These are phyloP conservation scores for Sporothrix inflata DNA, from an alignment of 2,329 filamentous ascomycete genomes.

Conservation along the genomic window DNA sequence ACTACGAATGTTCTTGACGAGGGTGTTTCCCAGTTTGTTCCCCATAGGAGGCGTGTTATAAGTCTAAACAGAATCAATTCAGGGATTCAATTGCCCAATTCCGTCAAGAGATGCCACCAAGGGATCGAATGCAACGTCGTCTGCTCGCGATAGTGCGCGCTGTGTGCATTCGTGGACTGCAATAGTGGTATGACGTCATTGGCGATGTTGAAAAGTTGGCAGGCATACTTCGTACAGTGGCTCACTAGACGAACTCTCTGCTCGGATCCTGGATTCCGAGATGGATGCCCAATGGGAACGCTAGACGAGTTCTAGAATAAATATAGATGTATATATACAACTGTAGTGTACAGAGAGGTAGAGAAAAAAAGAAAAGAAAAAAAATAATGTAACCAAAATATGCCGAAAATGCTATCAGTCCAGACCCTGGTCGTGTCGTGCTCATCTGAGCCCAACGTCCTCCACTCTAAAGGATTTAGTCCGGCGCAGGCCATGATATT, in stretches of 20 bases:
- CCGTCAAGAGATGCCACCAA: not conserved
- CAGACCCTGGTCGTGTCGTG: not conserved
- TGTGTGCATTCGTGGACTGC: not conserved
- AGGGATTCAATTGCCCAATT: not conserved
- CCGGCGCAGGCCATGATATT: not conserved
- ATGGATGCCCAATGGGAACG: not conserved
- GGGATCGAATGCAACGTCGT: conserved; percentile 7
- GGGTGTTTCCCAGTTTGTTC: conserved; percentile 10
- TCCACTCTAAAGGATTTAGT: conserved; percentile 11
- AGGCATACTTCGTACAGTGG: not conserved
- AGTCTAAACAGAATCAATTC: not conserved
- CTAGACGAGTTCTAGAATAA: not conserved
- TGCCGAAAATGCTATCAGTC: too few relatives aligned
- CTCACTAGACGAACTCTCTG: not conserved
- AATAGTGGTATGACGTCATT: conserved; percentile 24
- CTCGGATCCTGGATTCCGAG: conserved; percentile 1
- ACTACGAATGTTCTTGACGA: not conserved
- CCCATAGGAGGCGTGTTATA: not conserved
- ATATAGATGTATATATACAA: not conserved
- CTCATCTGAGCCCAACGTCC: conserved; percentile 11
- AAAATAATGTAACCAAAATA: too few relatives aligned
- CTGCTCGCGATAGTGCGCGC: not conserved
- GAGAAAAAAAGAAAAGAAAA: not conserved
- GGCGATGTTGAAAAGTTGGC: conserved; percentile 23
- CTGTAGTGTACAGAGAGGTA: not conserved